Percentiles rank a stretch among this genome's conserved stretches.
These are phyloP conservation scores for Prinsepia uniflora DNA, from an alignment of 306 rosid genomes.

Conservation along the genomic window DNA sequence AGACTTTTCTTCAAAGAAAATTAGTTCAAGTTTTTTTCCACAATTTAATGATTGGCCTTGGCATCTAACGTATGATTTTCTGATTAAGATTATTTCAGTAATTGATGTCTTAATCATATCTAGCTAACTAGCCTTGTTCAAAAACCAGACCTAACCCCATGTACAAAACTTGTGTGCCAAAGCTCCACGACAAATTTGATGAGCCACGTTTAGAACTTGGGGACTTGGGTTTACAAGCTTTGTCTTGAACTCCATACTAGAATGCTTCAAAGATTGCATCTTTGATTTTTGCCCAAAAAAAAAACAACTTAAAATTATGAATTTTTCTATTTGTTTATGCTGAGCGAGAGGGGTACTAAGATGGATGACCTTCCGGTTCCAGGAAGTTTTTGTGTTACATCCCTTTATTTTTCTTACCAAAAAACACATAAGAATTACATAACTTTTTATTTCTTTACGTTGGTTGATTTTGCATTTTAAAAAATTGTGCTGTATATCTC, in stretches of 20 bases:
- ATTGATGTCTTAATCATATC: slow-evolving; percentile 3
- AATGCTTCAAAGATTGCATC: neutral
- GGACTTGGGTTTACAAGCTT: neutral
- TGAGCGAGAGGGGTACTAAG: too few relatives aligned
- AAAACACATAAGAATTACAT: too few relatives aligned
- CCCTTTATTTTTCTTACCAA: too few relatives aligned
- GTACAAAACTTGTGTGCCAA: neutral
- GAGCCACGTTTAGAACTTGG: neutral
- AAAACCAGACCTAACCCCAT: slow-evolving; percentile 17
- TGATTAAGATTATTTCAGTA: slow-evolving; percentile 4
- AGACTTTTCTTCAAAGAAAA: neutral
- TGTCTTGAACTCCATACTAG: neutral
- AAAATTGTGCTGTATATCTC: slow-evolving; percentile 1
- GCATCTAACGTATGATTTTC: neutral
- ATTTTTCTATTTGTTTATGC: too few relatives aligned
- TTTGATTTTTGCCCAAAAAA: neutral
- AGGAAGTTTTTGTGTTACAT: too few relatives aligned
- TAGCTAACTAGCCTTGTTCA: neutral
- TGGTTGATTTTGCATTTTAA: neutral
- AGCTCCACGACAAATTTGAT: neutral
- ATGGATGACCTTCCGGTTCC: too few relatives aligned
- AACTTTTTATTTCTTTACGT: neutral
- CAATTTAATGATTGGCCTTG: neutral
- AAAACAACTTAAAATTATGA: too few relatives aligned
- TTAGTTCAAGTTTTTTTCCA: neutral